Percentiles rank a stretch among this genome's conserved stretches.
Evolutionary conservation across 23 red algal genomes (phyloP).

Genomic region (Chondrus crispus): DNA sequence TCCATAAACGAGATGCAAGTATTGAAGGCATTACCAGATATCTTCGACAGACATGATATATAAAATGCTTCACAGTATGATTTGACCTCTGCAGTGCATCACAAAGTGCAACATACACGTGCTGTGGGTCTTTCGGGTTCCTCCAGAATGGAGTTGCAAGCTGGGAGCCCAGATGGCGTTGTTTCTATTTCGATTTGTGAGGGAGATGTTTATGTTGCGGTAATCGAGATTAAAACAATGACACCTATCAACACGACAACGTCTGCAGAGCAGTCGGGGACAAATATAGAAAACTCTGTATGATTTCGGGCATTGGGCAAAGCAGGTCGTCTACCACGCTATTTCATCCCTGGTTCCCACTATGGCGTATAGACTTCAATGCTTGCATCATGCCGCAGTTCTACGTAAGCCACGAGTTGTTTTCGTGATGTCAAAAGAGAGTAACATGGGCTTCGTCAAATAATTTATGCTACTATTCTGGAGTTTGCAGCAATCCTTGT

Average conservation of each 20-base stretch:
- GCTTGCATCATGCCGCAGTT: neutral
- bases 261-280: neutral
- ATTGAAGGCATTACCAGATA: neutral
- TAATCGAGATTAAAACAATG: slow-evolving; percentile 15
- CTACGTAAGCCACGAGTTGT: neutral
- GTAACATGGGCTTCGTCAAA: neutral
- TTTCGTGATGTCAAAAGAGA: neutral
- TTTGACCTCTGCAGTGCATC: neutral
- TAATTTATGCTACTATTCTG: neutral
- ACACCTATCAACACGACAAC: neutral
- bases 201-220: neutral
- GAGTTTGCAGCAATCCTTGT: neutral
- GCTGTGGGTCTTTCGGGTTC: neutral
- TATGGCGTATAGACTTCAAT: neutral
- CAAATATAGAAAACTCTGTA: neutral
- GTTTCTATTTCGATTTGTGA: neutral
- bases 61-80: neutral
- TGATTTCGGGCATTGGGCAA: neutral
- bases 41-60: neutral
- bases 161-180: neutral
- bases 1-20: neutral
- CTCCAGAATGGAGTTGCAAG: neutral
- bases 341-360: neutral
- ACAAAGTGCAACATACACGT: neutral
- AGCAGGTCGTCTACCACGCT: neutral